Conservation (phyloP, 768 basidiomycete species). For the Boletus vermiculosoides region DNA sequence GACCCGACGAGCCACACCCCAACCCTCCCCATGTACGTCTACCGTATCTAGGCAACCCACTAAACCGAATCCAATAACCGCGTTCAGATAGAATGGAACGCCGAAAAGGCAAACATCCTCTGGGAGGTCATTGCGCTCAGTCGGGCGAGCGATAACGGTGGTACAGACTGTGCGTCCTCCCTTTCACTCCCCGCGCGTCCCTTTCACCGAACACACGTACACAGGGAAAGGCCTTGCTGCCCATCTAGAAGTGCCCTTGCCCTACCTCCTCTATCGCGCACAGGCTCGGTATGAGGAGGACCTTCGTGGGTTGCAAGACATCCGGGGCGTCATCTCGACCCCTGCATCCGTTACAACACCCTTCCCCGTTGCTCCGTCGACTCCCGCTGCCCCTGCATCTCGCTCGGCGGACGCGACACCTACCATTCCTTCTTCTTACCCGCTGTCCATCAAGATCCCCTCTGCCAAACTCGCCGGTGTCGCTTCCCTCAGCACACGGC, state of each 20-base stretch:
- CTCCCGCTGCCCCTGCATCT: conserved; percentile 9
- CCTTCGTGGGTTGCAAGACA: conserved; percentile 72
- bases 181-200: neutral
- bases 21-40: conserved; percentile 67
- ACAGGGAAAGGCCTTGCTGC: conserved; percentile 82
- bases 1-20: conserved; percentile 64
- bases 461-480: conserved; percentile 7
- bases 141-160: conserved; percentile 66
- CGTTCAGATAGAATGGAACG: conserved; percentile 76
- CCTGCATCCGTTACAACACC: conserved; percentile 40
- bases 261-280: conserved; percentile 81
- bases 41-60: neutral
- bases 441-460: conserved; percentile 30
- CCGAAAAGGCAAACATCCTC: conserved; percentile 79
- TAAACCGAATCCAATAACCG: conserved; percentile 12
- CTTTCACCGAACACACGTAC: neutral
- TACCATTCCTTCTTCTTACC: conserved; percentile 8
- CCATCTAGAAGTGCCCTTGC: conserved; percentile 77
- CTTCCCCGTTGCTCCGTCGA: conserved; percentile 15
- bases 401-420: conserved; percentile 19
- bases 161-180: conserved; percentile 69
- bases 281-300: conserved; percentile 85
- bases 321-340: conserved; percentile 55
- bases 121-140: conserved; percentile 88
- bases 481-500: conserved; percentile 12